A percentile compares a stretch with the other conserved stretches of the same genome.
Evolutionary conservation across 352 stramenopile genomes (phyloP).

Genomic region (Pythium insidiosum): DNA sequence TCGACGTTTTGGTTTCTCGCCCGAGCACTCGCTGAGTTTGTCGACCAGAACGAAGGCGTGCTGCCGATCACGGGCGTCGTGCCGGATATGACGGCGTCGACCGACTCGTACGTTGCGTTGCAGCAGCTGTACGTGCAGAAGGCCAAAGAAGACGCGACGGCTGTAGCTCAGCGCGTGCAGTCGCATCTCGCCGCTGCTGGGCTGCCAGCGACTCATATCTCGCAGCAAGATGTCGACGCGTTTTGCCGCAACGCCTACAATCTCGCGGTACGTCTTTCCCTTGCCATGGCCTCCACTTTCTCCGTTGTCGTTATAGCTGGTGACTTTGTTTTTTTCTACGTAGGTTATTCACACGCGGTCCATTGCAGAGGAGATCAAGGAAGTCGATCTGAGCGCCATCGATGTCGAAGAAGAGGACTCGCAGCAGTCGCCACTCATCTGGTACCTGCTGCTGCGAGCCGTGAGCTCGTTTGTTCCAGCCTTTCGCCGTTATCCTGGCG

Average conservation of each 20-base stretch:
- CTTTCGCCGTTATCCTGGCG: constrained; percentile 80
- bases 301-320: not conserved
- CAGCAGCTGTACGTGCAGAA: constrained; percentile 92
- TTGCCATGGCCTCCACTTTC: not conserved
- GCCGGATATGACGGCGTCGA: constrained; percentile 96
- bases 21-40: constrained; percentile 66
- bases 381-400: constrained; percentile 46
- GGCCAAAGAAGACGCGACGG: constrained; percentile 61
- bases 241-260: constrained; percentile 94
- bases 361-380: constrained; percentile 78
- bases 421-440: constrained; percentile 91
- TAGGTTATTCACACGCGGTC: constrained; percentile 71
- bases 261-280: constrained; percentile 44
- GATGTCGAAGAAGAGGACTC: constrained; percentile 74
- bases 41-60: constrained; percentile 48
- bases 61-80: constrained; percentile 89
- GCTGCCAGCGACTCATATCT: constrained; percentile 25
- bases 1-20: constrained; percentile 80
- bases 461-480: constrained; percentile 39
- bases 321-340: not conserved
- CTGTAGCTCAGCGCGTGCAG: constrained; percentile 29
- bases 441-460: constrained; percentile 91
- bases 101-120: constrained; percentile 90
- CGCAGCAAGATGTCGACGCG: constrained; percentile 57
- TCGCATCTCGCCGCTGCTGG: constrained; percentile 18